These are phyloP conservation scores for Orbilia ellipsospora DNA, from an alignment of 2,329 filamentous ascomycete genomes.

Conservation along the genomic window DNA sequence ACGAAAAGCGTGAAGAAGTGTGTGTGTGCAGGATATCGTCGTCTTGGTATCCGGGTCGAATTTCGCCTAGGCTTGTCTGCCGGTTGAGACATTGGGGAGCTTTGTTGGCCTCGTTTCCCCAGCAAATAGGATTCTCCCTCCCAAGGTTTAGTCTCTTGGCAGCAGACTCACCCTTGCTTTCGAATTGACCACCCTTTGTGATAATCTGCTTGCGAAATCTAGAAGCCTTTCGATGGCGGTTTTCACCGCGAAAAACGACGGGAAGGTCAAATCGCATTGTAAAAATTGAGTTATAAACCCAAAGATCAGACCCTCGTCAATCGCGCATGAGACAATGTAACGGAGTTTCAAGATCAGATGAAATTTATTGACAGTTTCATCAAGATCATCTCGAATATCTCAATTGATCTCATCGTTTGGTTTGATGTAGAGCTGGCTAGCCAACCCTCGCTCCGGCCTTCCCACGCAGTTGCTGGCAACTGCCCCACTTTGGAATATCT, in stretches of 20 bases:
- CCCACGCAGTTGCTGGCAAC: no score
- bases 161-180: constrained; percentile 23
- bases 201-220: neutral
- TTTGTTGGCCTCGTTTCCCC: constrained; percentile 37
- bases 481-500: no score
- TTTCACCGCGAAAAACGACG: constrained; percentile 3
- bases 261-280: constrained; percentile 30
- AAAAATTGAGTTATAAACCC: constrained; percentile 17
- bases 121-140: constrained; percentile 29
- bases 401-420: no score
- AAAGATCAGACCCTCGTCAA: constrained; percentile 5
- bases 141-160: constrained; percentile 22
- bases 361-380: no score
- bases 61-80: constrained; percentile 39
- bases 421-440: no score
- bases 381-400: no score
- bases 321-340: neutral
- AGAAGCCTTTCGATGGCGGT: constrained; percentile 11
- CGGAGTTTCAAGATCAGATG: no score
- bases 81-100: constrained; percentile 30
- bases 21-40: no score
- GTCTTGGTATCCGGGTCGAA: constrained; percentile 1
- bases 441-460: no score
- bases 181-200: constrained; percentile 40
- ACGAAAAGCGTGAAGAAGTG: no score